Evolutionary conservation across 1,284 basidiomycete species (phyloP), one percentile per base, ranked within the genome.

Genomic region (Sparassis latifolia): DNA sequence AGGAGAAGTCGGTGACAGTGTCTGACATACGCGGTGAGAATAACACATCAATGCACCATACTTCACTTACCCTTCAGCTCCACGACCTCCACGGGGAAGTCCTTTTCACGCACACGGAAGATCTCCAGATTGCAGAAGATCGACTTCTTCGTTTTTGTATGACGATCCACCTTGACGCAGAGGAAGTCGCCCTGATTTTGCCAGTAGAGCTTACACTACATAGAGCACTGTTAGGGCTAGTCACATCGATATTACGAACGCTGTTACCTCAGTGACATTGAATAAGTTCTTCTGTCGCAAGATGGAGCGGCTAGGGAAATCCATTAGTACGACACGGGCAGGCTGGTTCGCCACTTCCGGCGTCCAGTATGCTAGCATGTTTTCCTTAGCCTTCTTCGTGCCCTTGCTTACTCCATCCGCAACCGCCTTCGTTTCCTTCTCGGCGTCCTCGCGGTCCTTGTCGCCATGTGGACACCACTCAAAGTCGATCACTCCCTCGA

Each of bases 181-280:
- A 99, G 82, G 76, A 93, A 99, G 71, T 99, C 95, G 47, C 97
- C 97, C 67, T 97, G 92, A 64, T 96, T 97, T 74, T 99, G 97
- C 95, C 94, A 99, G 72, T 91, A 89, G 44, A 99, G 80, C 75
- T 98, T 98, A 72, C 95, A 98, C 93, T 97, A 61, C 12, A 49
- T 47, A 51, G 31, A 40, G 47, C 41, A 3, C 47, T 20, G n/a
- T 44, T 29, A 27, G 9, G 28, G 44, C 44, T 42, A 29, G 32
- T 32, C 44, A 45, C 28, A 27, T 46, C 45, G 47, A 4, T 77
- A 53, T 42, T 27, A 42, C 79, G 6, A 29, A n/a, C 30, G 10
- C 37, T n/a, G 27, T 61, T 62, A 93, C 93, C 78, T 98, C 96
- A 3, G 93, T 88, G 48, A 99, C 97, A 66, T 96, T 96, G 79